Base-by-base conservation (phyloP, 2,329 filamentous ascomycete species). In the Trichoderma breve region DNA sequence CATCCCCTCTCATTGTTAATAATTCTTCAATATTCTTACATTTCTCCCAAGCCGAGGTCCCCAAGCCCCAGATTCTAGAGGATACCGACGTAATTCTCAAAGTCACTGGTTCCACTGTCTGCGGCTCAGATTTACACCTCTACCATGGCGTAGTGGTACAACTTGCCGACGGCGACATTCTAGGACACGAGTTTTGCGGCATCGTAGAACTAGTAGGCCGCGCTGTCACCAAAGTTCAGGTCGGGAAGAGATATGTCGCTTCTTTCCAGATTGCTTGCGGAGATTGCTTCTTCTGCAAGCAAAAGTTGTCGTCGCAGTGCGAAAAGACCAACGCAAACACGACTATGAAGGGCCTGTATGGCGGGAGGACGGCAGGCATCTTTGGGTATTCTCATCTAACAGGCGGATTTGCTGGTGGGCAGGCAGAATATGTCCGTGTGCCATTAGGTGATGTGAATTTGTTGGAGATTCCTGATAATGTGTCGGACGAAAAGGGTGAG, bases 341-440 rank as follows among this genome's bases (percentile, higher is more conserved):
- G 39, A 43, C 15, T 4, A 43, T 43, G 39, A 43, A 43, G 39
- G 18, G 39, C 68, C 91, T 97, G 90, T 97, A 96, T 78, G 94
- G 94, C 14, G 89, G 90, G 2, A 86, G 90, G 65, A 95, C 93
- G 4, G 87, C 92, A 7, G 94, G 90, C 21, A 90, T 93, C 74
- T 92, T 93, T 76, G 91, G 91, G 1, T 93, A 92, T 77, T 90
- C 89, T 3, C 91, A 94, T 78, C 93, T 97, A 78, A 94, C 92
- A 0, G 94, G 93, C 7, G 94, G 94, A 0, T 97, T 95, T 78
- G 93, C 93, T 1, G 93, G 94, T 63, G 94, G 94, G 0, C 94
- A 97, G 81, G 92, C 93, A 4, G 94, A 97, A 82, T 97, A 94
- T 77, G 91, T 95, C 0, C 88, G 94, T 8, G 93, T 97, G 8